phyloP scores from a whole-genome alignment of 192 early-diverging fungal genomes.

The Backusella tarrabulga region DNA sequence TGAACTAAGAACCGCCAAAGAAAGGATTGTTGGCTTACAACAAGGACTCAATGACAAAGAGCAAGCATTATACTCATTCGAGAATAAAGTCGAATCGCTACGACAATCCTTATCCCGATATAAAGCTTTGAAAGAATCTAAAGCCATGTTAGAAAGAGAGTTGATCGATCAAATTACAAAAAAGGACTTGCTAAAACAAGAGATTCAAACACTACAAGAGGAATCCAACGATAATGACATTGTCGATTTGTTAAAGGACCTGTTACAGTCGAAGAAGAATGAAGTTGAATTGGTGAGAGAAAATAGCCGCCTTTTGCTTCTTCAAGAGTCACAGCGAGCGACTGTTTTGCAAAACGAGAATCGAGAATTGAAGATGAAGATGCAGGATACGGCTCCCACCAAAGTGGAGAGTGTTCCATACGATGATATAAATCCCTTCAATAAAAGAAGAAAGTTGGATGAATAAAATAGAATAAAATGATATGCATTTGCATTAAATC shows the following conservation, averaged over 20 bases:
- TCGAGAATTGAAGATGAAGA: neutral
- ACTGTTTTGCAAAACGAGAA: neutral
- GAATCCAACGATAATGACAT: neutral
- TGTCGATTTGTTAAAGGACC: neutral
- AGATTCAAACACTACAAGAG: neutral
- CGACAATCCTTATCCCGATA: neutral
- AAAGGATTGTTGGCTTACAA: neutral
- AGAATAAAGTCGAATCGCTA: neutral
- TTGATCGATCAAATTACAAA: neutral
- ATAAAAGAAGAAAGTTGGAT: neutral
- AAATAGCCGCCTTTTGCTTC: neutral
- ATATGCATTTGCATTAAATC: no score
- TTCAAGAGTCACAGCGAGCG: neutral
- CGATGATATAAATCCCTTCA: neutral
- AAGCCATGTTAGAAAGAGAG: neutral
- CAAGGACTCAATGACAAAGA: neutral
- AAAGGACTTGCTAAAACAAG: neutral
- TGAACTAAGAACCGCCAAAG: neutral
- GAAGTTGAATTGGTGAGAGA: neutral
- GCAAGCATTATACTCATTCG: neutral
- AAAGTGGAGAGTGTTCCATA: neutral
- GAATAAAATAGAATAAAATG: no score
- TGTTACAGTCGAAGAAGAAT: neutral
- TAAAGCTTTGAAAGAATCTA: neutral
- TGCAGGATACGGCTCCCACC: neutral